Evolutionary conservation across 306 rosid species (phyloP).

Genomic region (Aeschynomene evenia): DNA sequence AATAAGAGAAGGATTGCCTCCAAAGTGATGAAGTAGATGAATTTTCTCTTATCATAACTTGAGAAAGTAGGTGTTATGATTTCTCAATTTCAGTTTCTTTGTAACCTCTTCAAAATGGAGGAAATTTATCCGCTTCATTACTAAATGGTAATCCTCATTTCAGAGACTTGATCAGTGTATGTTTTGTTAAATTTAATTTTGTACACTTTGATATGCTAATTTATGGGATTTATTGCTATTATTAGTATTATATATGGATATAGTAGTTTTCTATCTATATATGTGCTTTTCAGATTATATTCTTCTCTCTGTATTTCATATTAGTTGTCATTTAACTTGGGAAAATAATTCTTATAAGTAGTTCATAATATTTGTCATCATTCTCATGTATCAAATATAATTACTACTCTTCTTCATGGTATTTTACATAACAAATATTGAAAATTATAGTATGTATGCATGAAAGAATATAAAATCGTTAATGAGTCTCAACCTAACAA

Average conservation of each 20-base stretch:
- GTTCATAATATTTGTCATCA: too few relatives aligned
- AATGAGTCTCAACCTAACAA: too few relatives aligned
- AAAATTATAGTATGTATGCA: too few relatives aligned
- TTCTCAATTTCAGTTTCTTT: slow-evolving; percentile 23
- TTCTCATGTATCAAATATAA: too few relatives aligned
- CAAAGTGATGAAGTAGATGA: slow-evolving; percentile 83
- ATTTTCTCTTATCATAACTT: slow-evolving; percentile 67
- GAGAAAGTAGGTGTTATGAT: slow-evolving; percentile 22
- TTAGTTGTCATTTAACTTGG: too few relatives aligned
- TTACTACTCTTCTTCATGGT: too few relatives aligned
- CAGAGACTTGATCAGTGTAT: slow-evolving; percentile 26
- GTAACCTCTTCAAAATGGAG: slow-evolving; percentile 46
- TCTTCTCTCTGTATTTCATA: not conserved
- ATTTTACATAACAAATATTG: too few relatives aligned
- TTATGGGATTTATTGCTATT: too few relatives aligned
- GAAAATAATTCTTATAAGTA: too few relatives aligned
- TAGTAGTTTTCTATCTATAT: too few relatives aligned
- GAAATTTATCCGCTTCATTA: slow-evolving; percentile 90
- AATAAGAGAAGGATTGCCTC: slow-evolving; percentile 53
- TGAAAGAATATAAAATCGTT: too few relatives aligned
- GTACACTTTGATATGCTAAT: slow-evolving; percentile 1
- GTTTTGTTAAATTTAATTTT: slow-evolving; percentile 8
- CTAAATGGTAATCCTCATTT: slow-evolving; percentile 45
- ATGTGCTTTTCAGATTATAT: not conserved
- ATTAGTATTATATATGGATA: too few relatives aligned